These are phyloP conservation scores for Paraconiothyrium sp. DNA, from an alignment of 2,329 filamentous ascomycete species.

Conservation along the genomic window DNA sequence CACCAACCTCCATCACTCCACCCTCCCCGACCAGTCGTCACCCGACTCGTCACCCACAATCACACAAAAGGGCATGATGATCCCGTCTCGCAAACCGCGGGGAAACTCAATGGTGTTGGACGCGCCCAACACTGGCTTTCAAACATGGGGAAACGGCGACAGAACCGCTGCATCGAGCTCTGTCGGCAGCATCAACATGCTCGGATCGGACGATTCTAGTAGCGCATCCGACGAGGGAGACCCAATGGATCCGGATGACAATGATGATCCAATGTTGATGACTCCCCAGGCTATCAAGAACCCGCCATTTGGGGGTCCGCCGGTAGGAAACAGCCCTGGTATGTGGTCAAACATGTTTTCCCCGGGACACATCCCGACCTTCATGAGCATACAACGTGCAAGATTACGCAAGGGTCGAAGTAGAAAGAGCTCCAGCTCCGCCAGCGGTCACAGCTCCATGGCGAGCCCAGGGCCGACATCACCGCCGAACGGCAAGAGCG, in stretches of 20 bases:
- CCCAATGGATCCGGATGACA: conserved; percentile 59
- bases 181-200: conserved; percentile 79
- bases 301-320: conserved; percentile 52
- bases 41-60: conserved; percentile 91
- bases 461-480: conserved; percentile 77
- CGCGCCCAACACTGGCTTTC: conserved; percentile 68
- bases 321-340: conserved; percentile 59
- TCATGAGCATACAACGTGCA: conserved; percentile 79
- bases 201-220: conserved; percentile 81
- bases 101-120: conserved; percentile 61
- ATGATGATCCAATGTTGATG: conserved; percentile 76
- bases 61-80: conserved; percentile 71
- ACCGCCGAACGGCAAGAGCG: conserved; percentile 70
- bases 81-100: conserved; percentile 63
- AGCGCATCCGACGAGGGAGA: conserved; percentile 68
- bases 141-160: conserved; percentile 70
- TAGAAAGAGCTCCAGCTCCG: conserved; percentile 74
- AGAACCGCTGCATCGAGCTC: conserved; percentile 71
- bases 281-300: conserved; percentile 80
- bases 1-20: conserved; percentile 95
- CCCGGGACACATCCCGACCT: conserved; percentile 72
- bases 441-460: conserved; percentile 74
- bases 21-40: conserved; percentile 84
- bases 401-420: conserved; percentile 67
- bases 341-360: conserved; percentile 74